Conservation (phyloP, 1,139 yeast genomes). For the Hansenula lynferdii region DNA sequence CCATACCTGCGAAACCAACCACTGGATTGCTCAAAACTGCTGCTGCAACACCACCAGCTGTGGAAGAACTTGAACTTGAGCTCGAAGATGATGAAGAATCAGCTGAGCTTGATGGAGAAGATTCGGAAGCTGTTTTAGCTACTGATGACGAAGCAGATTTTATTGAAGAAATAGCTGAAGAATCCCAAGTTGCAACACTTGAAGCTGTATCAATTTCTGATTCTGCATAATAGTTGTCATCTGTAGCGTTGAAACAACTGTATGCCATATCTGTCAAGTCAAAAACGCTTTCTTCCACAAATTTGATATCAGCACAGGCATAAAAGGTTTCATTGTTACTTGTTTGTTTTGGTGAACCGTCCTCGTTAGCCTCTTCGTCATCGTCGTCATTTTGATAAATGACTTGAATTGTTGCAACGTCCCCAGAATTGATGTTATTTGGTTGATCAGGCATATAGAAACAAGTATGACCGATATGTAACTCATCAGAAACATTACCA, state of each 20-base stretch:
- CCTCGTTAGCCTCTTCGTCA: constrained; percentile 23
- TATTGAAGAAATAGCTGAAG: constrained; percentile 10
- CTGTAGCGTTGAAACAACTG: constrained; percentile 36
- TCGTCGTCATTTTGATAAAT: constrained; percentile 31
- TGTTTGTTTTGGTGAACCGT: constrained; percentile 17
- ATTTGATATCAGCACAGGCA: constrained; percentile 34
- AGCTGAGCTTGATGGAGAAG: constrained; percentile 4
- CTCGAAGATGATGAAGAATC: constrained; percentile 7
- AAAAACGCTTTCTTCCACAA: constrained; percentile 33
- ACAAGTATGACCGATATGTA: constrained; percentile 38
- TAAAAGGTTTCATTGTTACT: constrained; percentile 29
- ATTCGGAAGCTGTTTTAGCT: constrained; percentile 8
- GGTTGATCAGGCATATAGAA: constrained; percentile 36
- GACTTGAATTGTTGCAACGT: constrained; percentile 35
- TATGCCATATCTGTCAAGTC: constrained; percentile 27
- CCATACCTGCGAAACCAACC: constrained; percentile 15
- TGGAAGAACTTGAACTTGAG: constrained; percentile 12
- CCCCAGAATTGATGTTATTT: constrained; percentile 29
- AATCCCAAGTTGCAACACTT: constrained; percentile 17
- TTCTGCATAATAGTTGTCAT: constrained; percentile 27
- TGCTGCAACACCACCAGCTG: constrained; percentile 9
- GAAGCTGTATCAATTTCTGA: constrained; percentile 19
- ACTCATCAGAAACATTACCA: constrained; percentile 30
- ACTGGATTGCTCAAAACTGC: constrained; percentile 12
- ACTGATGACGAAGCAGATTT: constrained; percentile 17